Base-by-base conservation (phyloP, 1,284 basidiomycete species). In the Mycena citricolor region DNA sequence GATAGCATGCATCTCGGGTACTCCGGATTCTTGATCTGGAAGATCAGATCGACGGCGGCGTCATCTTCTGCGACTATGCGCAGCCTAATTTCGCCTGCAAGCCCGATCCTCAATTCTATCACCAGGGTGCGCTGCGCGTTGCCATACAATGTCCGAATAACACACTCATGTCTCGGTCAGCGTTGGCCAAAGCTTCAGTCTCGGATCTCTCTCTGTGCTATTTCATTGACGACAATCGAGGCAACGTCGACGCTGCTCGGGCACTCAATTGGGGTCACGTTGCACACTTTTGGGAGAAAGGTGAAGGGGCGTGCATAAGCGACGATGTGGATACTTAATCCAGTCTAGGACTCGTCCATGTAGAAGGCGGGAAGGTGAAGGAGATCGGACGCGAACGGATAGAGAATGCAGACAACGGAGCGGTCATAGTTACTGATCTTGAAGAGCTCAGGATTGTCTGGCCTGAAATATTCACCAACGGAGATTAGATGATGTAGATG, bases 1-100 rank as follows among this genome's bases (percentile, higher is more conserved):
- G 32, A 13, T 49, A 92, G 85, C 90, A 94, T 61, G 91, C 92
- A 5, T 69, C 78, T 53, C 78, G 92, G 21, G 90, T 93, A 1
- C 73, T 94, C 36, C 70, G 71, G 8, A 87, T 94, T 24, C 71
- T 94, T 28, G 71, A 79, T 35, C 64, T 94, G 11, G 75, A 81
- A 14, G 85, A 91, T 57, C 77, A 83, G 38, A 70, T 94, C 44
- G 91, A 94, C 55, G 88, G 80, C 11, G 62, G 93, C 12, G 77
- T 91, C 8, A 43, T 52, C 32, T 94, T 73, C 58, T 94, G 91
- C 59, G 83, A 94, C 65, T 94, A 94, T 55, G 65, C 71, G 7
- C 57, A 78, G 28, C 70, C 76, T 12, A 62, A 85, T 49, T 90
- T 94, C 63, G 72, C 74, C 5, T 93, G 90, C 70, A 94, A 94